Evolutionary conservation across 805 yeast species (phyloP).

Genomic region (Candida sanyiensis): DNA sequence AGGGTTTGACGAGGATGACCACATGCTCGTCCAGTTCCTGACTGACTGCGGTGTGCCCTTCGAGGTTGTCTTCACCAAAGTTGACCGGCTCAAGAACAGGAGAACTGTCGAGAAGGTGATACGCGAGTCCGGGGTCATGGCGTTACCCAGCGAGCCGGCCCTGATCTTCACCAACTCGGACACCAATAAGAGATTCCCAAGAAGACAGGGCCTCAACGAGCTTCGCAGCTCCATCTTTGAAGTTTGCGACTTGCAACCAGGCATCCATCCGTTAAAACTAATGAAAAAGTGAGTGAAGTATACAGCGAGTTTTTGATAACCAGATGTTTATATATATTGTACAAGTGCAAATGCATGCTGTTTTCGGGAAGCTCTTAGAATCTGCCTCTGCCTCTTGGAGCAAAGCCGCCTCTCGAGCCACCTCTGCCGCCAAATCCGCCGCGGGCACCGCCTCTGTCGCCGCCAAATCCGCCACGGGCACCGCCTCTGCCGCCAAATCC

Average conservation of each 20-base stretch:
- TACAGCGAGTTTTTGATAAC: conserved; percentile 4
- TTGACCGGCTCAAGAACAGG: conserved; percentile 47
- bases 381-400: conserved; percentile 28
- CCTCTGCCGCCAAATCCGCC: conserved; percentile 32
- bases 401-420: conserved; percentile 18
- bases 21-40: conserved; percentile 44
- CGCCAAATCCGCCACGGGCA: conserved; percentile 31
- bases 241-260: conserved; percentile 40
- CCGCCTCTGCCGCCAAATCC: conserved; percentile 32
- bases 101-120: conserved; percentile 36
- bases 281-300: conserved; percentile 6
- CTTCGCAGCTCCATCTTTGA: conserved; percentile 47
- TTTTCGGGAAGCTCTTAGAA: conserved; percentile 16
- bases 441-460: conserved; percentile 26
- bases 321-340: neutral
- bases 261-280: conserved; percentile 21
- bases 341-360: conserved; percentile 3
- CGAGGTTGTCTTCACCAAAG: conserved; percentile 72
- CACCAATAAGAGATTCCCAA: conserved; percentile 28
- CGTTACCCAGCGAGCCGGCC: conserved; percentile 37
- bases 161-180: conserved; percentile 48
- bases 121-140: conserved; percentile 33
- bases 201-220: conserved; percentile 49
- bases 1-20: conserved; percentile 58
- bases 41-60: conserved; percentile 54